These are phyloP conservation scores for Corylus avellana DNA, from an alignment of 306 rosid species.

Conservation along the genomic window DNA sequence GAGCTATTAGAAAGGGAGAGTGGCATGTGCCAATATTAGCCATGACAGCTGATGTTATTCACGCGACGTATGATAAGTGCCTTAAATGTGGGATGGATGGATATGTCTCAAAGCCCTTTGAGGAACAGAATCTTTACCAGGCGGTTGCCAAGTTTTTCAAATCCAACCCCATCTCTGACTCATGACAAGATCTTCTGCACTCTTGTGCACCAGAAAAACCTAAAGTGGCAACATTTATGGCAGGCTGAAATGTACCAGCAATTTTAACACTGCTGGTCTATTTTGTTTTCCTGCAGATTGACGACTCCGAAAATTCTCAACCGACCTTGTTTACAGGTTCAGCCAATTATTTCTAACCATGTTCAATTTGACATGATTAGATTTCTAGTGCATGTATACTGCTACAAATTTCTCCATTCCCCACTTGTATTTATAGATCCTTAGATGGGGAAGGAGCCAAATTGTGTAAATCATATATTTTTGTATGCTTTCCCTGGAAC, in stretches of 20 bases:
- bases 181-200: slow-evolving; percentile 22
- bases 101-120: slow-evolving; percentile 92
- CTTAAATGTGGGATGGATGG: slow-evolving; percentile 92
- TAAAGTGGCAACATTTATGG: not conserved
- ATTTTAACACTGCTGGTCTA: slow-evolving; percentile 33
- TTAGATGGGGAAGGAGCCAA: slow-evolving; percentile 40
- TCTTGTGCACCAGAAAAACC: slow-evolving; percentile 1
- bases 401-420: slow-evolving; percentile 38
- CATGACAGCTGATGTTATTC: slow-evolving; percentile 98
- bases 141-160: slow-evolving; percentile 81
- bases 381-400: slow-evolving; percentile 46
- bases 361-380: slow-evolving; percentile 40
- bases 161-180: slow-evolving; percentile 38
- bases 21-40: slow-evolving; percentile 88
- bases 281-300: slow-evolving; percentile 17
- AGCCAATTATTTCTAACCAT: slow-evolving; percentile 46
- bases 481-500: slow-evolving; percentile 43
- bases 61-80: slow-evolving; percentile 86
- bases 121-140: slow-evolving; percentile 91
- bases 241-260: slow-evolving; percentile 27
- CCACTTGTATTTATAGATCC: slow-evolving; percentile 52
- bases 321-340: slow-evolving; percentile 20
- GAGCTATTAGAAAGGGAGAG: slow-evolving; percentile 30
- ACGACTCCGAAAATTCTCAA: slow-evolving; percentile 17
- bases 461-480: slow-evolving; percentile 63